A percentile compares a stretch with the other conserved stretches of the same genome.
Evolutionary conservation across 345 rosid genomes (phyloP).

Genomic region (Euphorbia pulcherrima): DNA sequence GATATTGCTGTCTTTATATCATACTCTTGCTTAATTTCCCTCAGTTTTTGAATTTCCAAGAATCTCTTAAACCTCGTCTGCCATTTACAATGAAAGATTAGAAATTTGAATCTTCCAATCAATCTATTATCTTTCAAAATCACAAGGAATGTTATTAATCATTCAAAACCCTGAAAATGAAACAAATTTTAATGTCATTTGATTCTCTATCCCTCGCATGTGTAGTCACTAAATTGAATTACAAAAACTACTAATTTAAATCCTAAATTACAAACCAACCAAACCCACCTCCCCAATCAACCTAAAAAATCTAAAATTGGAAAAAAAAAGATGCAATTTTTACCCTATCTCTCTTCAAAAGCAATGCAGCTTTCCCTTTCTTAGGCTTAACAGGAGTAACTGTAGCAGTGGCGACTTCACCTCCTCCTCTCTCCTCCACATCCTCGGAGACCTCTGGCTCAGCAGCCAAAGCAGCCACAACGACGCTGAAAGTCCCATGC

Average conservation of each 20-base stretch:
- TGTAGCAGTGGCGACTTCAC: constrained; percentile 36
- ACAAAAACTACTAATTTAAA: not conserved
- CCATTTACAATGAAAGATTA: constrained; percentile 26
- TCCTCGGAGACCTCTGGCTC: constrained; percentile 51
- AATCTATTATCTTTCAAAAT: constrained; percentile 6
- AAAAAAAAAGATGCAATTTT: constrained; percentile 14
- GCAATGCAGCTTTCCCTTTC: constrained; percentile 84
- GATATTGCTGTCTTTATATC: constrained; percentile 68
- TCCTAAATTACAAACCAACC: constrained; percentile 5
- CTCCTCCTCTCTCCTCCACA: constrained; percentile 33
- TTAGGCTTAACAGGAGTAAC: constrained; percentile 57
- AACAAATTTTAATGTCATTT: not conserved
- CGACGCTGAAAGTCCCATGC: constrained; percentile 22
- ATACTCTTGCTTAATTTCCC: constrained; percentile 81
- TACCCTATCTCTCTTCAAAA: constrained; percentile 88
- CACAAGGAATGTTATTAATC: not conserved
- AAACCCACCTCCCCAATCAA: constrained; percentile 14
- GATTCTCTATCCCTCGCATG: not conserved
- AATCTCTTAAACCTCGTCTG: constrained; percentile 98
- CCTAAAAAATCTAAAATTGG: not conserved
- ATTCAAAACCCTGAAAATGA: not conserved
- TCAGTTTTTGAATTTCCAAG: constrained; percentile 90
- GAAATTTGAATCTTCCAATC: constrained; percentile 17
- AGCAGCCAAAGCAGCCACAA: constrained; percentile 39
- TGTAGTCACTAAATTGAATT: not conserved